Base-by-base conservation (phyloP, 805 yeast species). In the Torulaspora indica region DNA sequence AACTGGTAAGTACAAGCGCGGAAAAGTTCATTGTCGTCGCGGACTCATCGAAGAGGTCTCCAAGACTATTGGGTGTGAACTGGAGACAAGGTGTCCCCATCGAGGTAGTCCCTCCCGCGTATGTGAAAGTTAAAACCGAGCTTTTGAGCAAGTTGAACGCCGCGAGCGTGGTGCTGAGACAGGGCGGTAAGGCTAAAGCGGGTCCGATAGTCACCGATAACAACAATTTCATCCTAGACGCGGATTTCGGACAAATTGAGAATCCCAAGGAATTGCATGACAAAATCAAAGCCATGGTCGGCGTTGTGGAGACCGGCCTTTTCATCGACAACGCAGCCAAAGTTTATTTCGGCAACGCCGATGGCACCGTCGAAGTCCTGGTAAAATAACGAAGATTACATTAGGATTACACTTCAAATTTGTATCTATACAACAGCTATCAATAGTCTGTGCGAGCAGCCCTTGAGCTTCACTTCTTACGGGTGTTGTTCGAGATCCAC, bases 201-300 rank as follows among this genome's bases (percentile, higher is more conserved):
- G 98, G 98, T 22, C 98, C 98, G 8, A 82, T 89, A 17, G 84
- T 93, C 52, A 91, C 98, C 24, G 98, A 93, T 66, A 93, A 93
- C 69, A 89, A 90, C 66, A 93, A 90, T 66, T 87, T 89, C 62
- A 76, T 93, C 52, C 78, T 93, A 48, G 98, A 93, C 67, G 95
- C 96, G 25, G 87, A 89, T 61, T 91, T 93, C 60, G 97, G 95
- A 34, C 77, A 76, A 48, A 79, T 93, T 40, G 64, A 71, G 34
- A 61, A 70, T 42, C 77, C 79, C 15, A 62, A 57, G 25, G 57
- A 54, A 9, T 75, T 93, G 54, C 90, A 90, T 63, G 49, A 61
- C 28, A 64, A 78, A 55, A 80, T 93, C 64, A 88, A 85, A 66
- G 61, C 72, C 41, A 69, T 91, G 56, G 85, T 88, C 18, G 98